Conservation (phyloP, 2,329 filamentous ascomycete species). For the Colletotrichum theobromicola region DNA sequence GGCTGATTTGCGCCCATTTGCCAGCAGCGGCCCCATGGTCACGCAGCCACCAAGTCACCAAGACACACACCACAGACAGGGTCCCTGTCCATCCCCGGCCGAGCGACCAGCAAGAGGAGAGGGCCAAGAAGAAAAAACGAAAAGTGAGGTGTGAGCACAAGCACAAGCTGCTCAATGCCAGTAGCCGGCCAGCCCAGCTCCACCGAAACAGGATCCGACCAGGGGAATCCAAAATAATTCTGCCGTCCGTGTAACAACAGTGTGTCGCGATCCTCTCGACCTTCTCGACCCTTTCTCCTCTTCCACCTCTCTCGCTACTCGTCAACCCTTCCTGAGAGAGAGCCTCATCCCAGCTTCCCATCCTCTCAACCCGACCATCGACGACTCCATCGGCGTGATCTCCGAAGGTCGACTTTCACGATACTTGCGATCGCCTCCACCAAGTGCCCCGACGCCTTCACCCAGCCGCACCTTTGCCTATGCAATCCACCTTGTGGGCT, state of each 20-base stretch:
- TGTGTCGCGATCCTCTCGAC: slow-evolving; percentile 21
- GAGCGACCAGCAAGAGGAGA: neutral
- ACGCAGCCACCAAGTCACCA: slow-evolving; percentile 20
- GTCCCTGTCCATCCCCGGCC: slow-evolving; percentile 10
- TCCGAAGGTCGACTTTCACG: neutral
- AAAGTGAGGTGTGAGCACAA: slow-evolving; percentile 9
- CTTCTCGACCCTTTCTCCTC: neutral
- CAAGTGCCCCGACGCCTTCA: neutral
- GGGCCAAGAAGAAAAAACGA: neutral
- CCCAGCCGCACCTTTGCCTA: slow-evolving; percentile 11
- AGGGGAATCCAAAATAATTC: slow-evolving; percentile 23
- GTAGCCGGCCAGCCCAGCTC: slow-evolving; percentile 11
- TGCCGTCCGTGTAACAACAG: slow-evolving; percentile 23
- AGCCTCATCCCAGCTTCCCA: neutral
- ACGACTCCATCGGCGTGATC: neutral
- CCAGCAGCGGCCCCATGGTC: slow-evolving; percentile 19
- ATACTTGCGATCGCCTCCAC: slow-evolving; percentile 14
- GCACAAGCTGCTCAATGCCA: slow-evolving; percentile 15
- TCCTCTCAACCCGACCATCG: neutral
- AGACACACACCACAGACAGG: slow-evolving; percentile 7
- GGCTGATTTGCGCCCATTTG: slow-evolving; percentile 23
- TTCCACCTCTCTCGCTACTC: neutral
- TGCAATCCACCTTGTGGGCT: slow-evolving; percentile 22
- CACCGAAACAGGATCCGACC: slow-evolving; percentile 16
- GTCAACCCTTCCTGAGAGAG: neutral